Evolutionary conservation across 2,329 filamentous ascomycete genomes (phyloP).

Genomic region (Xylariaceae sp.): DNA sequence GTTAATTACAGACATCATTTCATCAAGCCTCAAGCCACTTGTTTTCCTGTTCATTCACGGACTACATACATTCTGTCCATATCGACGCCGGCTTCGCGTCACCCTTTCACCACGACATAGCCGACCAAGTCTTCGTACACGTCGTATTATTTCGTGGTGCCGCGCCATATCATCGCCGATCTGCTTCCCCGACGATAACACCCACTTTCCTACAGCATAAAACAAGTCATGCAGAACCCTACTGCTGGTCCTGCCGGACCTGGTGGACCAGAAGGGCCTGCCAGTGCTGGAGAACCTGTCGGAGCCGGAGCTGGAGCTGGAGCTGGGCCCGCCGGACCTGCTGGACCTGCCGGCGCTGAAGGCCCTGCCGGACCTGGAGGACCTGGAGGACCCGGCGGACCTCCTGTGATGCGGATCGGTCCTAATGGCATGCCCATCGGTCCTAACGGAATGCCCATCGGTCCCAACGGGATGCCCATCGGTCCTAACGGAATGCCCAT

Average conservation of each 20-base stretch:
- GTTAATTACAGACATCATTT: slow-evolving; percentile 18
- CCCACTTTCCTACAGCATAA: not conserved
- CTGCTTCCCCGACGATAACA: not conserved
- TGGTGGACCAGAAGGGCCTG: slow-evolving; percentile 19
- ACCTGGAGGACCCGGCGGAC: slow-evolving; percentile 17
- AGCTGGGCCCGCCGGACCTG: not conserved
- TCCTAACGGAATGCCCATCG: not conserved
- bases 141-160: not conserved
- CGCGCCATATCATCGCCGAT: not conserved
- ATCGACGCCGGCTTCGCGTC: not conserved
- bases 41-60: not conserved
- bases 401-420: slow-evolving; percentile 4
- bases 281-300: slow-evolving; percentile 16
- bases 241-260: slow-evolving; percentile 20
- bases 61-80: not conserved
- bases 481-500: slow-evolving; percentile 9
- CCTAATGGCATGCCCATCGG: slow-evolving; percentile 12
- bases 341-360: slow-evolving; percentile 12
- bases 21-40: not conserved
- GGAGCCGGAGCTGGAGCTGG: not conserved
- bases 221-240: slow-evolving; percentile 25
- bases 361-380: slow-evolving; percentile 12
- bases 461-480: slow-evolving; percentile 14
- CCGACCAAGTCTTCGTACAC: not conserved
- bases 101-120: not conserved